A percentile compares a stretch with the other conserved stretches of the same genome.
phyloP scores from a whole-genome alignment of 805 yeast species.

The Deakozyma indianensis region DNA sequence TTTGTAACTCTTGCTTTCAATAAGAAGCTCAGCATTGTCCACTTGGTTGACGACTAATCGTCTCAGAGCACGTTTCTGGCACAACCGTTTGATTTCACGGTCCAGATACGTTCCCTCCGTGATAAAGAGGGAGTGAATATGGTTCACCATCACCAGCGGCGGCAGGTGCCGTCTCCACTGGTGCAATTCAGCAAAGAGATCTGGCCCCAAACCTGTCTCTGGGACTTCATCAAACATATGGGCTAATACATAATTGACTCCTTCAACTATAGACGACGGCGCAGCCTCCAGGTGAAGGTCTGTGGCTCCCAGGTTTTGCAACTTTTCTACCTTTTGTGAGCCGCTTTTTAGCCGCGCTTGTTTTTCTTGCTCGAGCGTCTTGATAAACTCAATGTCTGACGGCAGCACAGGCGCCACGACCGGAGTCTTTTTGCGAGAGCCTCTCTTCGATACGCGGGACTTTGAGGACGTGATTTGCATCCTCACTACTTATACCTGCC shows the following conservation, averaged over 20 bases:
- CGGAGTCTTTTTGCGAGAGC: not conserved
- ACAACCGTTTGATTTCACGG: constrained; percentile 15
- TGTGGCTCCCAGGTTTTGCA: constrained; percentile 9
- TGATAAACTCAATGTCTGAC: constrained; percentile 9
- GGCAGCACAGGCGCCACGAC: constrained; percentile 9
- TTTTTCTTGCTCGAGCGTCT: constrained; percentile 13
- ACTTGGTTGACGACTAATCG: constrained; percentile 16
- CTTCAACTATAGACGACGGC: constrained; percentile 10
- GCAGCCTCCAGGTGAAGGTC: constrained; percentile 9
- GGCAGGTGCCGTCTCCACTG: constrained; percentile 18
- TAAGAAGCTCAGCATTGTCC: constrained; percentile 20
- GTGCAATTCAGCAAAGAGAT: constrained; percentile 14
- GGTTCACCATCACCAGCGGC: constrained; percentile 19
- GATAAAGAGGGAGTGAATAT: constrained; percentile 23
- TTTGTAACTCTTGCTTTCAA: constrained; percentile 9
- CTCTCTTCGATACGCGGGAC: not conserved
- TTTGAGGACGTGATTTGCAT: not conserved
- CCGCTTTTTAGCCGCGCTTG: constrained; percentile 8
- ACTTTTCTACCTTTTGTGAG: constrained; percentile 4
- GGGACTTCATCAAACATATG: constrained; percentile 22
- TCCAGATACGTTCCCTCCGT: constrained; percentile 23
- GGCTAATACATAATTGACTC: constrained; percentile 13
- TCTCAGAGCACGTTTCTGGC: constrained; percentile 15
- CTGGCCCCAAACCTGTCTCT: constrained; percentile 15
- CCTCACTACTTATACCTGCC: not conserved